Percentiles rank a stretch among this genome's conserved stretches.
phyloP scores from a whole-genome alignment of 2,329 filamentous ascomycete genomes.

The Diaporthe batatas region DNA sequence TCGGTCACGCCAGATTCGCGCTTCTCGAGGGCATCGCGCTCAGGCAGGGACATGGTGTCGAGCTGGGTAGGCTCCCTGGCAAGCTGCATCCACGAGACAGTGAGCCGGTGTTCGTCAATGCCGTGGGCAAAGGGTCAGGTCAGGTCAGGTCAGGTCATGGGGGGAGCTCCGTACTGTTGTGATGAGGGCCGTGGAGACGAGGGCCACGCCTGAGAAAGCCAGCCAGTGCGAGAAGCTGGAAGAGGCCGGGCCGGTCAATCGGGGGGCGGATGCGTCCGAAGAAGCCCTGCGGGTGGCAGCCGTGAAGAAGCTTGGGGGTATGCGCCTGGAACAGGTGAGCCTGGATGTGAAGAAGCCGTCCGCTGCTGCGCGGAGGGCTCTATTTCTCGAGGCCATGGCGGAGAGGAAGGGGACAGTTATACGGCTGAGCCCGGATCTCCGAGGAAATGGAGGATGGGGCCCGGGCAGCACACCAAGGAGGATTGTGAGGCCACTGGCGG shows the following conservation, averaged over 20 bases:
- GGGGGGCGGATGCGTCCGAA: conserved; percentile 41
- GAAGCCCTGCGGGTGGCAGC: conserved; percentile 30
- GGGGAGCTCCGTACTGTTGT: conserved; percentile 65
- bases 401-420: conserved; percentile 26
- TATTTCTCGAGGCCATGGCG: conserved; percentile 40
- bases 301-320: conserved; percentile 36
- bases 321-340: conserved; percentile 25
- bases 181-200: conserved; percentile 67
- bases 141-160: conserved; percentile 1
- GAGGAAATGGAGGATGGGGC: conserved; percentile 21
- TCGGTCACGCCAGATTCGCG: conserved; percentile 80
- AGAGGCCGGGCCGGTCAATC: conserved; percentile 47
- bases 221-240: conserved; percentile 50
- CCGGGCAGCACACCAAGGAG: conserved; percentile 17
- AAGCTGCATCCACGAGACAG: conserved; percentile 51
- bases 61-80: conserved; percentile 59
- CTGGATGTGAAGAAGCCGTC: conserved; percentile 35
- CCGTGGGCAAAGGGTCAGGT: not conserved
- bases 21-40: conserved; percentile 85
- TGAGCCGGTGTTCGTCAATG: conserved; percentile 16
- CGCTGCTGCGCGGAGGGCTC: conserved; percentile 42
- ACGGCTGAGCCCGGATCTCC: conserved; percentile 5
- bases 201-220: conserved; percentile 59
- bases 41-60: conserved; percentile 81
- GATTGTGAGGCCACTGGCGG: conserved; percentile 38